Evolutionary conservation across 176 grass and related monocot species (phyloP).

Genomic region (Cenchrus americanus): DNA sequence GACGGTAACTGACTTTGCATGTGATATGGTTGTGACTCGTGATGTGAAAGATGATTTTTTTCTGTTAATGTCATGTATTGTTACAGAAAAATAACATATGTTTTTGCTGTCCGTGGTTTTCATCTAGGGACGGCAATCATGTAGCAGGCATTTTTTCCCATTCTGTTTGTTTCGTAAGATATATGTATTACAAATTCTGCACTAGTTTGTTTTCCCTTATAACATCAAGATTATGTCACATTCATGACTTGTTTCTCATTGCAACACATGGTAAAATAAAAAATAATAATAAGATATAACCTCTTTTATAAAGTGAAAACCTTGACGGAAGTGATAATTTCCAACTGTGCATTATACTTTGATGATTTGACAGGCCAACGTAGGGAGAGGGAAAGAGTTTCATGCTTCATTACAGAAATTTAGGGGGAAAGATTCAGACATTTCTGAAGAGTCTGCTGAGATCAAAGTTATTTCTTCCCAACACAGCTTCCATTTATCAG

Average conservation of each 20-base stretch:
- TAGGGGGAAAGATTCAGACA: slow-evolving; percentile 55
- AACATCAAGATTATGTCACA: slow-evolving; percentile 11
- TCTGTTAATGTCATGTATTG: not conserved
- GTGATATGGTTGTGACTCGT: not conserved
- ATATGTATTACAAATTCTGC: slow-evolving; percentile 3
- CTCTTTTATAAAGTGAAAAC: slow-evolving; percentile 3
- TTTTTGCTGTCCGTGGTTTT: not conserved
- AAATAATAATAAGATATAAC: slow-evolving; percentile 6
- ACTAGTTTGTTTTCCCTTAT: slow-evolving; percentile 2
- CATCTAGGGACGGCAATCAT: not conserved
- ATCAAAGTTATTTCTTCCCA: slow-evolving; percentile 57
- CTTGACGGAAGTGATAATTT: slow-evolving; percentile 15
- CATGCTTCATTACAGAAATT: slow-evolving; percentile 61
- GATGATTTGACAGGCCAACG: slow-evolving; percentile 55
- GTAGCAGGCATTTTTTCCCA: not conserved
- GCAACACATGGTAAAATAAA: not conserved
- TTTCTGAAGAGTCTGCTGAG: slow-evolving; percentile 59
- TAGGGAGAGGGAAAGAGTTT: slow-evolving; percentile 61
- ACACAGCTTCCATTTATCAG: slow-evolving; percentile 9
- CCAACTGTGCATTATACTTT: slow-evolving; percentile 8
- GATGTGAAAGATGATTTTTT: not conserved
- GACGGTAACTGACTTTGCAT: not conserved
- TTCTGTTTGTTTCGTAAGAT: not conserved
- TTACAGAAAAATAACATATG: slow-evolving; percentile 3
- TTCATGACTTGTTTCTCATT: slow-evolving; percentile 2